These are phyloP conservation scores for Pichia ethanolica DNA, from an alignment of 805 yeast species.

Conservation along the genomic window DNA sequence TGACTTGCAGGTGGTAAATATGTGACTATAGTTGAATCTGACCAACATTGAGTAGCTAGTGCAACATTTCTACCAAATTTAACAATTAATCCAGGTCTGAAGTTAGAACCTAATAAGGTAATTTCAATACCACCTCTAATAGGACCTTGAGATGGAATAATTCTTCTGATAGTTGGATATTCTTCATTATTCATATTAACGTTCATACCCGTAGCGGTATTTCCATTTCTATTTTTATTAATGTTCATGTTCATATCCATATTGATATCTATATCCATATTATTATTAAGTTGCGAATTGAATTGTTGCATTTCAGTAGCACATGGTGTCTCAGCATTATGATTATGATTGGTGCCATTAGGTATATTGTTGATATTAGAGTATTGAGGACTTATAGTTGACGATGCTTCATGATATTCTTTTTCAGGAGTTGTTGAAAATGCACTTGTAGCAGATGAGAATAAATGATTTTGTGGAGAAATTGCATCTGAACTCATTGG, in stretches of 20 bases:
- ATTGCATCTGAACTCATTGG: constrained; percentile 27
- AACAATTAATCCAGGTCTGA: constrained; percentile 74
- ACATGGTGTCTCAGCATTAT: too few species aligned
- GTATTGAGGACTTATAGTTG: background rate
- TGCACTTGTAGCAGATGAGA: constrained; percentile 27
- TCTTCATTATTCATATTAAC: constrained; percentile 4
- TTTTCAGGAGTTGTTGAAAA: constrained; percentile 28
- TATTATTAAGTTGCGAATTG: background rate
- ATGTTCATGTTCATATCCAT: background rate
- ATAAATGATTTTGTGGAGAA: constrained; percentile 24
- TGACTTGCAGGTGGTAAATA: constrained; percentile 85
- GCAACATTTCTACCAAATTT: constrained; percentile 81
- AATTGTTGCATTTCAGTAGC: too few species aligned
- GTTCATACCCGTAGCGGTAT: background rate
- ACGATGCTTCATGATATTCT: constrained; percentile 4
- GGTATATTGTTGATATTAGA: background rate
- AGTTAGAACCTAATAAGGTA: constrained; percentile 80
- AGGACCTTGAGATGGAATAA: constrained; percentile 95
- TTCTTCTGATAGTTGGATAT: constrained; percentile 64
- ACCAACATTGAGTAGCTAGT: constrained; percentile 91
- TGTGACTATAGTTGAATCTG: constrained; percentile 87
- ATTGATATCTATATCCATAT: background rate
- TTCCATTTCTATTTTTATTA: background rate
- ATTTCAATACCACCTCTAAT: constrained; percentile 94
- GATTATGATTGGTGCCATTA: too few species aligned